Conservation (phyloP, 163 green algal genomes). For the Scenedesmus sp. region DNA sequence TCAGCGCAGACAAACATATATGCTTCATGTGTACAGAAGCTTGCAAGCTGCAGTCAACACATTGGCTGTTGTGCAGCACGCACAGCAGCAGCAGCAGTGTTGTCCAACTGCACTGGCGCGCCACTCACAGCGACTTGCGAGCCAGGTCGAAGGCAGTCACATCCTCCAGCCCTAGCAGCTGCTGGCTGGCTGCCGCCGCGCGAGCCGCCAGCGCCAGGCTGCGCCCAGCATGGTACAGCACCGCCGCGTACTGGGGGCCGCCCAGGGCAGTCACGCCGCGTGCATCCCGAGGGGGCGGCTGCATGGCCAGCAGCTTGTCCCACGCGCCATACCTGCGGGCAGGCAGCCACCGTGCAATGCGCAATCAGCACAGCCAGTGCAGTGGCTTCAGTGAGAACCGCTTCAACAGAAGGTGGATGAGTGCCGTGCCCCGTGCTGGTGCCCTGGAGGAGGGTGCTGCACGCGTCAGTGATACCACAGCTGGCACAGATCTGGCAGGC, state of each 20-base stretch:
- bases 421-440: no score
- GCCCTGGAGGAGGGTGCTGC: not conserved
- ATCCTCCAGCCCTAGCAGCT: constrained; percentile 38
- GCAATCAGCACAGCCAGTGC: not conserved
- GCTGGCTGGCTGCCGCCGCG: not conserved
- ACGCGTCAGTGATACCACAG: not conserved
- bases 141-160: constrained; percentile 45
- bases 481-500: not conserved
- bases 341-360: not conserved
- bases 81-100: not conserved
- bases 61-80: not conserved
- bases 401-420: not conserved
- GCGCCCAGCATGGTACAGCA: constrained; percentile 4
- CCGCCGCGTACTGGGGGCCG: constrained; percentile 24
- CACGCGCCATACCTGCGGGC: constrained; percentile 40
- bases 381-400: not conserved
- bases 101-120: not conserved
- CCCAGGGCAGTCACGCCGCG: constrained; percentile 29
- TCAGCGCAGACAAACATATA: not conserved
- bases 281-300: constrained; percentile 1
- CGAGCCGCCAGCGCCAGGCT: constrained; percentile 8
- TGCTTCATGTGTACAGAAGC: no score
- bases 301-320: constrained; percentile 25
- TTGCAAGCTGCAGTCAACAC: not conserved
- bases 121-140: constrained; percentile 22